Percentiles rank a stretch among this genome's conserved stretches.
phyloP scores from a whole-genome alignment of 352 stramenopile genomes.

The Phytophthora uliginosa region DNA sequence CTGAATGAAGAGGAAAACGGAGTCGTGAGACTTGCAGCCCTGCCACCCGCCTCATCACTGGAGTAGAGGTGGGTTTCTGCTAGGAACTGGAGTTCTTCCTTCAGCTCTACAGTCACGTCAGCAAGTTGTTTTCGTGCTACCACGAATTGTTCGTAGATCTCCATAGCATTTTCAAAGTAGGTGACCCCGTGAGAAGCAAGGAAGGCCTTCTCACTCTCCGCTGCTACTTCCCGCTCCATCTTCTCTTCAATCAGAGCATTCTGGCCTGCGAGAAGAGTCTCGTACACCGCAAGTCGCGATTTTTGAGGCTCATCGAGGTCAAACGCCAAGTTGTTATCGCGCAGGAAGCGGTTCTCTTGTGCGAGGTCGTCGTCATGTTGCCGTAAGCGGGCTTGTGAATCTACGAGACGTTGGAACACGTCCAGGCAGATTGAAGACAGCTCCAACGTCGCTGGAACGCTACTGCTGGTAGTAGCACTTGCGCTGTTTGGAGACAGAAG shows the following conservation, averaged over 20 bases:
- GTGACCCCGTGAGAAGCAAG: conserved; percentile 40
- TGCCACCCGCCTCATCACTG: conserved; percentile 14
- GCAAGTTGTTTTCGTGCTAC: conserved; percentile 27
- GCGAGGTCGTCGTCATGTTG: conserved; percentile 17
- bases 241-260: conserved; percentile 69
- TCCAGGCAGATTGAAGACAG: conserved; percentile 31
- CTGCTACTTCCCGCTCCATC: conserved; percentile 55
- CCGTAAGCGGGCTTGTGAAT: conserved; percentile 5
- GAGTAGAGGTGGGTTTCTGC: conserved; percentile 29
- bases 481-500: conserved; percentile 8
- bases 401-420: conserved; percentile 28
- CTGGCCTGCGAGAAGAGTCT: conserved; percentile 55
- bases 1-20: conserved; percentile 35
- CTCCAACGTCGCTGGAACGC: conserved; percentile 2
- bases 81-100: conserved; percentile 31
- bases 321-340: conserved; percentile 22
- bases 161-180: conserved; percentile 23
- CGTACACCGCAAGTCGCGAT: conserved; percentile 52
- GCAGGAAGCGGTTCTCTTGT: conserved; percentile 30
- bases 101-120: conserved; percentile 11
- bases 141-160: conserved; percentile 38
- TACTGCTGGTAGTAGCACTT: background rate
- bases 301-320: conserved; percentile 10
- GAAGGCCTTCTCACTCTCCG: conserved; percentile 44
- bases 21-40: conserved; percentile 6